Evolutionary conservation across 2,329 filamentous ascomycete genomes (phyloP).

Genomic region (Apiospora phragmitis): DNA sequence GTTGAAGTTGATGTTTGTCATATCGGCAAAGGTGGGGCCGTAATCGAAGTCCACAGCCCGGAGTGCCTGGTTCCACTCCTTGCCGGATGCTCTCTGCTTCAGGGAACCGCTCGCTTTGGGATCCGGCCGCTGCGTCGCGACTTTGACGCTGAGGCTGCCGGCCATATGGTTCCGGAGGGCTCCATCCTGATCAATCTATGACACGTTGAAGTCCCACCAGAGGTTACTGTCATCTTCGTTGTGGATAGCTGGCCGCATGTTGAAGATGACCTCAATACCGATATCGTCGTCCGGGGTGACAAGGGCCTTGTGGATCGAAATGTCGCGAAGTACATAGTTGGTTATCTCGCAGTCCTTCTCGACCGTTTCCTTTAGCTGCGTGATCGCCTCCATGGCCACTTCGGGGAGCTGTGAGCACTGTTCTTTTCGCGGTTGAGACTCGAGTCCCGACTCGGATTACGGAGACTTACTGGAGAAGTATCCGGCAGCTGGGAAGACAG

Average conservation of each 20-base stretch:
- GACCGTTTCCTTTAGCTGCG: constrained; percentile 19
- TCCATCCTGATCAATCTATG: constrained; percentile 22
- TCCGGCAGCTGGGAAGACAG: constrained; percentile 24
- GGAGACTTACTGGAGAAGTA: constrained; percentile 18
- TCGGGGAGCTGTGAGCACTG: not conserved
- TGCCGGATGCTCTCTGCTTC: constrained; percentile 26
- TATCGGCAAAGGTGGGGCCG: constrained; percentile 38
- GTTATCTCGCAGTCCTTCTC: constrained; percentile 16
- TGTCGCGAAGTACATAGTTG: constrained; percentile 27
- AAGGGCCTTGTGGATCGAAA: constrained; percentile 32
- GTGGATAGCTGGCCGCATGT: constrained; percentile 22
- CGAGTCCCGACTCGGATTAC: not conserved
- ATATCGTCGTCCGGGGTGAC: constrained; percentile 31
- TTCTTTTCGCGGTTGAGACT: not conserved
- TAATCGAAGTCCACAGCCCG: constrained; percentile 39
- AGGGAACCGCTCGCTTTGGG: constrained; percentile 16
- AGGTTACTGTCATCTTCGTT: constrained; percentile 14
- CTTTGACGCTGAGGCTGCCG: constrained; percentile 27
- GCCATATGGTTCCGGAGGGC: constrained; percentile 27
- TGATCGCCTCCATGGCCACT: constrained; percentile 24
- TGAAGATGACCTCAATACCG: constrained; percentile 29
- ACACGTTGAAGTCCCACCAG: constrained; percentile 33
- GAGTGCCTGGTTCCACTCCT: constrained; percentile 34
- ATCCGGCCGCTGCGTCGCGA: constrained; percentile 12
- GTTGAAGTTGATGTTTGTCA: constrained; percentile 30